Conservation (phyloP, 495 filamentous ascomycete genomes). For the Darksidea phi region DNA sequence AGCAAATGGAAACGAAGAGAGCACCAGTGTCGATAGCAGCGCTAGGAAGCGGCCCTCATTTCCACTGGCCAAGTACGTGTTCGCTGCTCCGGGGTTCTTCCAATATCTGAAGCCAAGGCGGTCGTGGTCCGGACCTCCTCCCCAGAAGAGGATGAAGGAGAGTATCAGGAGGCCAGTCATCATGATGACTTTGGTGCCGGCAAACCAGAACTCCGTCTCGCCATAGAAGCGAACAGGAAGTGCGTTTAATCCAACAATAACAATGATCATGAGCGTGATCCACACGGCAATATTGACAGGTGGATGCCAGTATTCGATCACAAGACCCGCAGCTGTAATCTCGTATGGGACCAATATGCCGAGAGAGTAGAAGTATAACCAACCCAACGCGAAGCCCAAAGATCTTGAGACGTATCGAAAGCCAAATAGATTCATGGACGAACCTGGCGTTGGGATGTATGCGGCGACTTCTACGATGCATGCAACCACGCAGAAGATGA, state of each 20-base stretch:
- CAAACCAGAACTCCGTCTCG: constrained; percentile 62
- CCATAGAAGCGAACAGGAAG: constrained; percentile 50
- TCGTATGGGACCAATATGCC: constrained; percentile 43
- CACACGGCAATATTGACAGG: constrained; percentile 57
- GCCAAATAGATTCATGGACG: constrained; percentile 45
- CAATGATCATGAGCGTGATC: constrained; percentile 55
- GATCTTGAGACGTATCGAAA: constrained; percentile 53
- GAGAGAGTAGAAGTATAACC: constrained; percentile 47
- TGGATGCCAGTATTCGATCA: constrained; percentile 58
- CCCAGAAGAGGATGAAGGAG: constrained; percentile 65
- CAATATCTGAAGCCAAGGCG: constrained; percentile 45
- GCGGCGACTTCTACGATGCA: constrained; percentile 44
- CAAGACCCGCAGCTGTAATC: constrained; percentile 43
- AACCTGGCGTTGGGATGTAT: constrained; percentile 45
- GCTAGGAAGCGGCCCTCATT: constrained; percentile 50
- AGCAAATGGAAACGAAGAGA: constrained; percentile 56
- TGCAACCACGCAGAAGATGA: constrained; percentile 41
- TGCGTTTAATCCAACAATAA: constrained; percentile 39
- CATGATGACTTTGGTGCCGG: constrained; percentile 59
- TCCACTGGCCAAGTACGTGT: constrained; percentile 49
- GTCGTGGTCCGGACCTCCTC: constrained; percentile 56
- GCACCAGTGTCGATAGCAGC: constrained; percentile 46
- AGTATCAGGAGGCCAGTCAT: constrained; percentile 66
- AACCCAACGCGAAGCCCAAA: constrained; percentile 50
- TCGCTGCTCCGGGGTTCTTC: constrained; percentile 42